These are phyloP conservation scores for Fusarium stilboides DNA, from an alignment of 2,329 filamentous ascomycete species.

Conservation along the genomic window DNA sequence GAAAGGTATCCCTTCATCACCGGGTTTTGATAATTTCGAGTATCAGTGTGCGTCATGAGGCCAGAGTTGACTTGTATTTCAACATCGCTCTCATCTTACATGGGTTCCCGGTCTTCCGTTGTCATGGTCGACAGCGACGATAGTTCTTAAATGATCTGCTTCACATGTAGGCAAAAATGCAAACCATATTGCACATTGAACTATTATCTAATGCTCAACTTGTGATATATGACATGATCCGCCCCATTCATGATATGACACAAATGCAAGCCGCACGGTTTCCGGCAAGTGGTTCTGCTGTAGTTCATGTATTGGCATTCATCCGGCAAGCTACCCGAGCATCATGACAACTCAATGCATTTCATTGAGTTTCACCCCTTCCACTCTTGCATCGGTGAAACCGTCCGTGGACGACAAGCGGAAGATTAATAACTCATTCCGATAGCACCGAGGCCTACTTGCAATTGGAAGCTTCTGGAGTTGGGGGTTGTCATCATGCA, in stretches of 20 bases:
- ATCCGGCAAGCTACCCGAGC: conserved; percentile 6
- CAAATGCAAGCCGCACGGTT: background rate
- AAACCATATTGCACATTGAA: conserved; percentile 1
- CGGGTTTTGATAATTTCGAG: conserved; percentile 15
- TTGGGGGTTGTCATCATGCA: conserved; percentile 34
- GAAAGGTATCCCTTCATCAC: conserved; percentile 30
- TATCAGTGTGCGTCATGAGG: conserved; percentile 3
- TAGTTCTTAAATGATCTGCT: conserved; percentile 2
- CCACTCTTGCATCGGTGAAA: background rate
- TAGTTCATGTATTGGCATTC: background rate
- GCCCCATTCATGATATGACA: background rate
- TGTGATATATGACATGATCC: background rate
- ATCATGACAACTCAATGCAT: conserved; percentile 23
- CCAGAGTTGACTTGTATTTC: background rate
- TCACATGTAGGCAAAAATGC: conserved; percentile 8
- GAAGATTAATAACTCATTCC: conserved; percentile 2
- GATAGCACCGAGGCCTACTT: background rate
- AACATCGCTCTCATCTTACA: background rate
- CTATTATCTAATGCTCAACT: background rate
- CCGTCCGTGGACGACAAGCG: conserved; percentile 4
- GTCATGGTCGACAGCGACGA: background rate
- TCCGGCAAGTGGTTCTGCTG: background rate
- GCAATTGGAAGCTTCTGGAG: conserved; percentile 17
- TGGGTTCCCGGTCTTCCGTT: background rate
- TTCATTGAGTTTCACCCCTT: conserved; percentile 15